These are phyloP conservation scores for Bauhinia variegata DNA, from an alignment of 306 rosid genomes.

Conservation along the genomic window DNA sequence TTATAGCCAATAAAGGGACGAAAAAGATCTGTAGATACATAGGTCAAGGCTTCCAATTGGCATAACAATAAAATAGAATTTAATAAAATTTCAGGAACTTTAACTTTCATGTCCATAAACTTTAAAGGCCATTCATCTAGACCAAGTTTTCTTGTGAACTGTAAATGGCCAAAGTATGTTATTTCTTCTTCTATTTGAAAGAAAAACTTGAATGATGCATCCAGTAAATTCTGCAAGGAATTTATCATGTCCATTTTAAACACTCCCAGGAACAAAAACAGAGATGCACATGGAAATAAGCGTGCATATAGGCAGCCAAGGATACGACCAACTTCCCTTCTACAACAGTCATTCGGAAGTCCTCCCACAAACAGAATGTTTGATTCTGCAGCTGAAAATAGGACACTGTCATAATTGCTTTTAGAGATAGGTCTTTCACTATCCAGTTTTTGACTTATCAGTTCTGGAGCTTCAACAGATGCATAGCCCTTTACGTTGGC, in stretches of 20 bases:
- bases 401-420: constrained; percentile 40
- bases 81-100: constrained; percentile 27
- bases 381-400: constrained; percentile 42
- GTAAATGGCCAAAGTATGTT: neutral
- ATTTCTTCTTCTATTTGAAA: neutral
- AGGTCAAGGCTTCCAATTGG: constrained; percentile 57
- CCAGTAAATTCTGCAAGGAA: constrained; percentile 15
- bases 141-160: constrained; percentile 1
- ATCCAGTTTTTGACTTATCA: constrained; percentile 42
- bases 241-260: constrained; percentile 6
- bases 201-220: neutral
- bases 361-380: too few species aligned
- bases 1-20: constrained; percentile 80
- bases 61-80: constrained; percentile 29
- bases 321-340: constrained; percentile 96
- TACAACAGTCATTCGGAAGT: constrained; percentile 77
- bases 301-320: constrained; percentile 40
- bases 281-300: constrained; percentile 18
- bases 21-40: constrained; percentile 57
- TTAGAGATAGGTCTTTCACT: constrained; percentile 49
- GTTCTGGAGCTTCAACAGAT: constrained; percentile 43
- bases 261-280: constrained; percentile 8
- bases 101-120: constrained; percentile 26
- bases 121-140: constrained; percentile 16
- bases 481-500: constrained; percentile 39